Base-by-base conservation (phyloP, 352 stramenopile genomes). In the Phytopythium boreale region DNA sequence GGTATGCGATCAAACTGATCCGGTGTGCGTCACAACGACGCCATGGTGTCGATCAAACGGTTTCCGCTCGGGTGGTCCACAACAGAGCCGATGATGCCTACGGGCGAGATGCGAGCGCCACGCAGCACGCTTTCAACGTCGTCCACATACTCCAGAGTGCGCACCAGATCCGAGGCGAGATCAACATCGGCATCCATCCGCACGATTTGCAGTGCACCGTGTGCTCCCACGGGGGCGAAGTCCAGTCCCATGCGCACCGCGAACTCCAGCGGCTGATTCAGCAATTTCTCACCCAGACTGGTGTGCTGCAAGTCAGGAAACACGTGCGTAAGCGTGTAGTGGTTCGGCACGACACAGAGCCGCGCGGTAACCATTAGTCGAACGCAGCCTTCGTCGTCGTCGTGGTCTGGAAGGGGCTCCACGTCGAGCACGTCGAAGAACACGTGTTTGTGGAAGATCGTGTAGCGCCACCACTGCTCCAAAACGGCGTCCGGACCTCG, bases 401-500 rank as follows among this genome's bases (percentile, higher is more conserved):
- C 47, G 22, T 17, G 41, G 41, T 9, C 12, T 10, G 22, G 47
- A 14, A 53, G 47, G 15, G 47, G 17, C 4, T 72, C 67, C 62
- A 88, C 78, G 34, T 67, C 26, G 37, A 56, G 49, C 22, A 76
- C 52, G 19, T 82, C 63, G 47, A 83, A 73, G 22, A 75, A 59
- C 1, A 87, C 66, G 34, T 75, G 62, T 7, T 77, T 63, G 39
- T 78, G 65, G n/a, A 63, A 76, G 36, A 63, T 56, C 20, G 74
- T 77, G 41, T 79, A 63, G 43, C 63, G 67, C 29, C 64, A 59
- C 74, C 77, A 85, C 39, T 85, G 66, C 4, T 75, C 59, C 60
- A 80, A 63, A 2, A 75, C 17, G 8, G 59, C 47, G 10, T 78
- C 63, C 0, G 70, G 56, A 1, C 72, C 77, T 19, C 62, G 62